A percentile compares a stretch with the other conserved stretches of the same genome.
phyloP scores from a whole-genome alignment of 1,284 basidiomycete genomes.

The Flammula alnicola region DNA sequence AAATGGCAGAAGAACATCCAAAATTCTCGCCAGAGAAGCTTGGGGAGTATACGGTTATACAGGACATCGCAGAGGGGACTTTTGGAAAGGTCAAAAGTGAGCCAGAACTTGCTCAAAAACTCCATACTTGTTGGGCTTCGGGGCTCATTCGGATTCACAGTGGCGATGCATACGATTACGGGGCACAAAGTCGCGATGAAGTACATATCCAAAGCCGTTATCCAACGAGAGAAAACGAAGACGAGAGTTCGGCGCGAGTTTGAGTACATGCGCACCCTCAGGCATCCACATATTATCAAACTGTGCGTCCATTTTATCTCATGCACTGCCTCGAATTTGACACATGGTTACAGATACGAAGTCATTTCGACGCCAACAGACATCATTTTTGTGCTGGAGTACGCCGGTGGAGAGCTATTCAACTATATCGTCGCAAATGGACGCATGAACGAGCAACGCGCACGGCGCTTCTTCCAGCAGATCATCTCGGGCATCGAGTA shows the following conservation, averaged over 20 bases:
- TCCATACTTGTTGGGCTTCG: slow-evolving; percentile 15
- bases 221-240: slow-evolving; percentile 90
- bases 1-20: slow-evolving; percentile 1
- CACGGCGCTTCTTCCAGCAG: slow-evolving; percentile 93
- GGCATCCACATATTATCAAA: slow-evolving; percentile 96
- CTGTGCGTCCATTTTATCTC: slow-evolving; percentile 59
- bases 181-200: slow-evolving; percentile 98
- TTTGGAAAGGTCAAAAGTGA: slow-evolving; percentile 98
- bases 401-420: slow-evolving; percentile 91
- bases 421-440: slow-evolving; percentile 94
- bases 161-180: slow-evolving; percentile 93
- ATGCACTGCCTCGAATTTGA: slow-evolving; percentile 17
- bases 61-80: slow-evolving; percentile 86
- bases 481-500: slow-evolving; percentile 96
- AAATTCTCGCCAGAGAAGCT: slow-evolving; percentile 64
- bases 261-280: slow-evolving; percentile 90
- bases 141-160: slow-evolving; percentile 46
- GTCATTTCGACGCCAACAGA: slow-evolving; percentile 93
- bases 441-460: slow-evolving; percentile 84
- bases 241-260: slow-evolving; percentile 94
- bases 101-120: slow-evolving; percentile 55
- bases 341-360: slow-evolving; percentile 73
- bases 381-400: slow-evolving; percentile 96
- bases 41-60: slow-evolving; percentile 77
- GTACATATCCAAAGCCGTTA: slow-evolving; percentile 94